These are phyloP conservation scores for Zygosaccharomyces rouxii DNA, from an alignment of 805 yeast species.

Conservation along the genomic window DNA sequence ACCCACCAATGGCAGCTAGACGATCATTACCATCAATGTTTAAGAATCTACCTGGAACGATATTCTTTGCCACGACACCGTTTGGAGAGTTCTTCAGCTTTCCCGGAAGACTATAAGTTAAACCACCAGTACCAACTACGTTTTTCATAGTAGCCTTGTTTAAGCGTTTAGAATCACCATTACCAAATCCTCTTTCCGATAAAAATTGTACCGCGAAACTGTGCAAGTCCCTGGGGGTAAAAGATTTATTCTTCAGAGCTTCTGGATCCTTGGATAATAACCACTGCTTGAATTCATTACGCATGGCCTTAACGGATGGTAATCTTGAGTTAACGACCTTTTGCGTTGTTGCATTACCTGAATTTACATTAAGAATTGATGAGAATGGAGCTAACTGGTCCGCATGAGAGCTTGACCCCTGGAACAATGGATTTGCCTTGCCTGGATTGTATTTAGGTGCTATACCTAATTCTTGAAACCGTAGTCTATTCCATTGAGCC, in stretches of 20 bases:
- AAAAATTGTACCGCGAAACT: slow-evolving; percentile 42
- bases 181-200: slow-evolving; percentile 16
- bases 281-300: slow-evolving; percentile 53
- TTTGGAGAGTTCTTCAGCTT: slow-evolving; percentile 65
- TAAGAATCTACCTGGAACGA: slow-evolving; percentile 67
- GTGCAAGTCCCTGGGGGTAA: slow-evolving; percentile 35
- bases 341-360: slow-evolving; percentile 13
- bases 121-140: slow-evolving; percentile 70
- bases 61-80: slow-evolving; percentile 51
- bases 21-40: slow-evolving; percentile 39
- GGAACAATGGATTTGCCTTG: slow-evolving; percentile 36
- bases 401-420: slow-evolving; percentile 14
- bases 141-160: slow-evolving; percentile 17
- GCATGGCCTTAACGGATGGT: slow-evolving; percentile 42
- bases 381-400: slow-evolving; percentile 23
- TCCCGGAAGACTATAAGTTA: slow-evolving; percentile 65
- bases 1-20: slow-evolving; percentile 59
- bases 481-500: slow-evolving; percentile 52
- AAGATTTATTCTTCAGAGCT: slow-evolving; percentile 28
- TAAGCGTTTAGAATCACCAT: slow-evolving; percentile 6
- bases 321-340: slow-evolving; percentile 30
- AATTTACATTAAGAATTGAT: slow-evolving; percentile 17
- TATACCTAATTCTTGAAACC: slow-evolving; percentile 66
- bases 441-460: slow-evolving; percentile 31
- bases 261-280: slow-evolving; percentile 49